Base-by-base conservation (phyloP, 2,329 filamentous ascomycete species). In the Xylariaceae sp. region DNA sequence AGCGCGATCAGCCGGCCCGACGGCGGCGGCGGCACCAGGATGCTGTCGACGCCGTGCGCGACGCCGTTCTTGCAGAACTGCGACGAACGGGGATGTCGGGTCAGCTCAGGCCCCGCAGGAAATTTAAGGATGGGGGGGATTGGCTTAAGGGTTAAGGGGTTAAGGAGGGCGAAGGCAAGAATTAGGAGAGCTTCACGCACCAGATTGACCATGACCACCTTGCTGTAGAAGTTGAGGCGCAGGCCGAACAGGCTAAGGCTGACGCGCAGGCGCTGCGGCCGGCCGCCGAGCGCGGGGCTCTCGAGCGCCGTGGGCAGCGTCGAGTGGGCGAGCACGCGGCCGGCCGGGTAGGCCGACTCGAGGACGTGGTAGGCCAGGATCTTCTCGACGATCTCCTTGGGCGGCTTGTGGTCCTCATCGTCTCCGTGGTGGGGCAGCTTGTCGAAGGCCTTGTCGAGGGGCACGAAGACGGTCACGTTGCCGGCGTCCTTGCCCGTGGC, bases 381-480 rank as follows among this genome's bases (percentile, higher is more conserved):
- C 33, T 70, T 67, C 61, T 84, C 75, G 40, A 93, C 56, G 29
- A 79, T 60, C 48, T 90, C 79, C 57, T 86, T 80, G 36, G 72
- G 70, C 4, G 79, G 80, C 60, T 85, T 77, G 42, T 67, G 31
- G 18, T 33, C 49, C 27, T 29, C 8, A 15, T 28, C 27, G 8
- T 18, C 27, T 15, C 16, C 16, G 27, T 29, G 11, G 14, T 67
- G 49, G 2, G 70, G 71, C 16, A 77, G 58, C 45, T 71, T 64
- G 41, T 81, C 75, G 47, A 95, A 90, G 0, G 87, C 87, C 31
- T 69, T 64, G 55, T 94, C 77, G 1, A 75, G 77, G 0, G 89
- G 89, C 2, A 84, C 83, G 50, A 94, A 93, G 32, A 92, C 60
- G 1, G 89, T 94, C 51, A 81, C 76, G 57, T 90, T 89, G 15